phyloP scores from a whole-genome alignment of 495 filamentous ascomycete genomes.

The Penicillium cinerascens region DNA sequence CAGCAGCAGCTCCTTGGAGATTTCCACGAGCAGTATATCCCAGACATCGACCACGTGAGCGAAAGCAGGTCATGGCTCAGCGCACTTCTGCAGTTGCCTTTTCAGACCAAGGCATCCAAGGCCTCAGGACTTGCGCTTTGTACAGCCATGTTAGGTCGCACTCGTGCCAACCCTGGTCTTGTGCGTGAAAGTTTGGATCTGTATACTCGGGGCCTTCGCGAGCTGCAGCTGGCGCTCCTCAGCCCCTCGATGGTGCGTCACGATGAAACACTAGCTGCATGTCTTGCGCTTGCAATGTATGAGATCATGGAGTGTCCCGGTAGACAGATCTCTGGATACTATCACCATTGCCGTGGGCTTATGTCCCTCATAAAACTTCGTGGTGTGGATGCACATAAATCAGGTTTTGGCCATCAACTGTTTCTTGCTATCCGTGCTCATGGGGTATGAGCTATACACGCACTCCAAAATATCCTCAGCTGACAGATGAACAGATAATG shows the following conservation, averaged over 20 bases:
- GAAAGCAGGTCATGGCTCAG: too few species aligned
- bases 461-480: too few species aligned
- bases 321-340: conserved; percentile 22
- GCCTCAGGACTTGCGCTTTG: too few species aligned
- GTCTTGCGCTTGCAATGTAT: conserved; percentile 33
- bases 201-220: conserved; percentile 30
- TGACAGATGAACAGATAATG: too few species aligned
- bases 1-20: too few species aligned
- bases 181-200: conserved; percentile 27
- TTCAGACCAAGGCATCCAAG: too few species aligned
- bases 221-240: conserved; percentile 32
- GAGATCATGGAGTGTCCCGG: conserved; percentile 36
- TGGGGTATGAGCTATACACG: too few species aligned
- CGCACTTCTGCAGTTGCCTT: too few species aligned
- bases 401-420: conserved; percentile 25
- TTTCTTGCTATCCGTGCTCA: too few species aligned
- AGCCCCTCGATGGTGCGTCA: conserved; percentile 20
- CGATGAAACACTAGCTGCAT: conserved; percentile 35
- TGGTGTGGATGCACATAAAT: conserved; percentile 28
- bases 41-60: too few species aligned
- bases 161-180: conserved; percentile 15
- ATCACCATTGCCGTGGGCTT: conserved; percentile 30
- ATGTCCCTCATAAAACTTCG: conserved; percentile 28
- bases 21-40: too few species aligned
- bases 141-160: too few species aligned